These are phyloP conservation scores for Saccharomycopsis fibuligera DNA, from an alignment of 805 yeast genomes.

Conservation along the genomic window DNA sequence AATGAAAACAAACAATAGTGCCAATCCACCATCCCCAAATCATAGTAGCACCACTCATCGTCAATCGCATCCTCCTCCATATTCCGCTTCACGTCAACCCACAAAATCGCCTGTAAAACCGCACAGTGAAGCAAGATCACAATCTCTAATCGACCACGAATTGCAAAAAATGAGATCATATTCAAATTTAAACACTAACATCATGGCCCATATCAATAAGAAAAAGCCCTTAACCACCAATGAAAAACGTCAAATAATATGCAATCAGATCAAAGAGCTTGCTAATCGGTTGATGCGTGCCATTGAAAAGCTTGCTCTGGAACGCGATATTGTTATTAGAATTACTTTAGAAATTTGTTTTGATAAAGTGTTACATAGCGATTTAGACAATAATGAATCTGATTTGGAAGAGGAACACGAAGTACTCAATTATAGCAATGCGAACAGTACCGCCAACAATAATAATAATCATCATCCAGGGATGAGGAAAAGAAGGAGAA, in stretches of 20 bases:
- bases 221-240: background rate
- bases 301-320: slow-evolving; percentile 6
- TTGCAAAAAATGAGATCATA: too few relatives aligned
- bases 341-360: slow-evolving; percentile 21
- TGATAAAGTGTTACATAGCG: slow-evolving; percentile 17
- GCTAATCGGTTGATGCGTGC: slow-evolving; percentile 11
- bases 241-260: background rate
- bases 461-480: background rate
- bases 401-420: slow-evolving; percentile 8
- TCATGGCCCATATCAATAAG: too few relatives aligned
- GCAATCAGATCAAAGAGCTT: slow-evolving; percentile 1
- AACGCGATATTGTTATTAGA: slow-evolving; percentile 2
- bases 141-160: too few relatives aligned
- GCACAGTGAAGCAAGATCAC: too few relatives aligned
- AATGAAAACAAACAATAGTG: background rate
- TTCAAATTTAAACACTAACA: background rate
- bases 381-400: slow-evolving; percentile 12
- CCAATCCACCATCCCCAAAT: background rate
- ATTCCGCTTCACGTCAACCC: background rate
- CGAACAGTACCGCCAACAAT: too few relatives aligned
- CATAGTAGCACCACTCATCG: background rate
- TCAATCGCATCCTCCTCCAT: background rate
- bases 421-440: background rate
- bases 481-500: background rate
- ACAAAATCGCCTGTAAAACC: background rate